phyloP scores from a whole-genome alignment of 352 stramenopile genomes.

The Phytophthora parvispora region DNA sequence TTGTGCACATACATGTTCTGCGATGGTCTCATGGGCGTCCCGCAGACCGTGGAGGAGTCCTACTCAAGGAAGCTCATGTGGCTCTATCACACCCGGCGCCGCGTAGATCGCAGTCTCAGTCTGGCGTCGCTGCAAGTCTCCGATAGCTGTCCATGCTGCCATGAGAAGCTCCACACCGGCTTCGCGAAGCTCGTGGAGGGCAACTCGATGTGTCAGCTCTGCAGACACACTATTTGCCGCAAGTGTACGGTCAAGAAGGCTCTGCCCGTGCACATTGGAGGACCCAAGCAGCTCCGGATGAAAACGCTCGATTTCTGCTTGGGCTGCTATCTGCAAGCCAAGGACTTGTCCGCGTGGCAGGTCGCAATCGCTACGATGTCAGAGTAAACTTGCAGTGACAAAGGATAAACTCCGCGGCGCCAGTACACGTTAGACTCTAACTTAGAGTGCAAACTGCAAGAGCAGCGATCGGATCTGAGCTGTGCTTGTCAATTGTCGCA shows the following conservation, averaged over 20 bases:
- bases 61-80: constrained; percentile 69
- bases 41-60: constrained; percentile 51
- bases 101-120: constrained; percentile 3
- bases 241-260: constrained; percentile 62
- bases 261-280: constrained; percentile 17
- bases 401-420: too few species aligned
- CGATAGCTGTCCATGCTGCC: constrained; percentile 35
- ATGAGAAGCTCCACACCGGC: constrained; percentile 27
- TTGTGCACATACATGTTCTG: constrained; percentile 39
- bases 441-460: too few species aligned
- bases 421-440: too few species aligned
- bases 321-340: constrained; percentile 57
- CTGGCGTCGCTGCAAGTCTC: constrained; percentile 14
- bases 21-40: constrained; percentile 42
- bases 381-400: background rate
- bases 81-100: constrained; percentile 12
- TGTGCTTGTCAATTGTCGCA: constrained; percentile 1
- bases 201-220: constrained; percentile 39
- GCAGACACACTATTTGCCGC: constrained; percentile 38
- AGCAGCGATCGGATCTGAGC: constrained; percentile 2
- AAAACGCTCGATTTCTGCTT: constrained; percentile 59
- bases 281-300: constrained; percentile 20
- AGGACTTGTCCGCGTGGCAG: constrained; percentile 46
- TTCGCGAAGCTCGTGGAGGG: constrained; percentile 34
- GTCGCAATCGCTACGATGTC: constrained; percentile 30